Evolutionary conservation across 2,329 filamentous ascomycete genomes (phyloP), one percentile per base, ranked within the genome.

Genomic region (Microsporum audouinii): DNA sequence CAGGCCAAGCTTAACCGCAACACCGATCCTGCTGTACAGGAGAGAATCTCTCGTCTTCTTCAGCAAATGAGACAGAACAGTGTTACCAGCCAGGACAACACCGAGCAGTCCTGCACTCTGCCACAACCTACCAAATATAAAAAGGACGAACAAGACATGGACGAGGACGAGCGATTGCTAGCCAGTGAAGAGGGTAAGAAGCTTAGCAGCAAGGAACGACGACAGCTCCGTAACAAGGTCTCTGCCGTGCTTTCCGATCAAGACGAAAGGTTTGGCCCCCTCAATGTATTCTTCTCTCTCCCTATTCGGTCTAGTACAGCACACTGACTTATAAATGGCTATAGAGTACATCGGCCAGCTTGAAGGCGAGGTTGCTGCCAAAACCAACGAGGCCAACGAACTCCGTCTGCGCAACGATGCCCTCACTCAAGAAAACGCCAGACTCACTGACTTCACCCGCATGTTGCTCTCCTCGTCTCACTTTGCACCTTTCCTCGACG

Each of bases 151-250:
- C 91, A 96, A 64, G 92, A 97, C 59, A 97, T 99, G 92, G 94
- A 99, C 68, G 92, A 96, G 74, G 94, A 97, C 69, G 94, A 97
- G 80, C 84, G 89, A 66, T 80, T 96, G 7, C 80, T 96, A 56
- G 90, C 90, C n/a, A 96, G 91, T 63, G 94, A 99, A 70, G 92
- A 96, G 77, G 94, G 92, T 69, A 99, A 99, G 86, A 96, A 96
- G 80, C 83, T 99, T n/a, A 94, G 87, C 76, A 95, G 90, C 80
- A 97, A 97, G 78, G 91, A 97, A 77, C 87, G 94, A 63, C 87
- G 94, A 67, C 94, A 97, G 76, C 82, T 99, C n/a, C 85, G 94
- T 65, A 99, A 99, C 83, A 99, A 99, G 78, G 94, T 99, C 3
- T 99, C 94, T 47, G 94, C 94, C 89, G 94, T 67, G 92, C 92